Evolutionary conservation across 768 basidiomycete species (phyloP).

Genomic region (Hypholoma fasciculare): DNA sequence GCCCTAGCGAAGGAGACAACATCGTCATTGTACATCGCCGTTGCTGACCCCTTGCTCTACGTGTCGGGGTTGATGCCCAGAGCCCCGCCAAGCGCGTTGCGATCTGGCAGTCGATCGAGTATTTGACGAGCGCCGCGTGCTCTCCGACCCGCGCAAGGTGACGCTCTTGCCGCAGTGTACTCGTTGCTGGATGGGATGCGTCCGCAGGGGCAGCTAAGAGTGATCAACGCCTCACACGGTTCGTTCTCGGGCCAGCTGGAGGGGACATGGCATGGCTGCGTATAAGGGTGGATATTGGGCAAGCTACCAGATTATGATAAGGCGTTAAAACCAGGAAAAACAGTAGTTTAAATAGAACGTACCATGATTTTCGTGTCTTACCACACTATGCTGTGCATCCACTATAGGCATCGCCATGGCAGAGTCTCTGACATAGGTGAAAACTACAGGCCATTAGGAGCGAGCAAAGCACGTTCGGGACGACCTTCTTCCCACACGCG

Average conservation of each 20-base stretch:
- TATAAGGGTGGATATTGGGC: conserved; percentile 75
- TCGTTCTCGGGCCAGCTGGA: conserved; percentile 78
- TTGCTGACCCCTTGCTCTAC: conserved; percentile 32
- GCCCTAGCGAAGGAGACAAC: conserved; percentile 58
- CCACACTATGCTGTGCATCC: conserved; percentile 76
- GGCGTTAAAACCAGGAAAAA: background rate
- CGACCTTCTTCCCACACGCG: conserved; percentile 83
- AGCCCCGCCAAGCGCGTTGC: conserved; percentile 88
- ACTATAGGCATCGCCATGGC: conserved; percentile 85
- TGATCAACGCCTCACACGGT: conserved; percentile 70
- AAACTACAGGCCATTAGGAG: conserved; percentile 82
- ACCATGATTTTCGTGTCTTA: conserved; percentile 87
- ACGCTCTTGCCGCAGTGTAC: conserved; percentile 66
- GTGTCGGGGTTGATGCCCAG: conserved; percentile 73
- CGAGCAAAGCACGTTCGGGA: conserved; percentile 83
- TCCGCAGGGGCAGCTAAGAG: conserved; percentile 80
- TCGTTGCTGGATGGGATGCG: conserved; percentile 73
- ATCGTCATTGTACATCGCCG: conserved; percentile 61
- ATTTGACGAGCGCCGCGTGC: conserved; percentile 49
- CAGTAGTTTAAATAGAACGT: conserved; percentile 22
- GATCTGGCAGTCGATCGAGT: conserved; percentile 79
- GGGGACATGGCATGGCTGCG: conserved; percentile 84
- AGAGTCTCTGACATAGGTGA: conserved; percentile 81
- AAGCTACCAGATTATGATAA: conserved; percentile 38
- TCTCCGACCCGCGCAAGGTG: conserved; percentile 42